Evolutionary conservation across 305 asterid species (phyloP), one percentile per base, ranked within the genome.

Genomic region (Fraxinus greggii): DNA sequence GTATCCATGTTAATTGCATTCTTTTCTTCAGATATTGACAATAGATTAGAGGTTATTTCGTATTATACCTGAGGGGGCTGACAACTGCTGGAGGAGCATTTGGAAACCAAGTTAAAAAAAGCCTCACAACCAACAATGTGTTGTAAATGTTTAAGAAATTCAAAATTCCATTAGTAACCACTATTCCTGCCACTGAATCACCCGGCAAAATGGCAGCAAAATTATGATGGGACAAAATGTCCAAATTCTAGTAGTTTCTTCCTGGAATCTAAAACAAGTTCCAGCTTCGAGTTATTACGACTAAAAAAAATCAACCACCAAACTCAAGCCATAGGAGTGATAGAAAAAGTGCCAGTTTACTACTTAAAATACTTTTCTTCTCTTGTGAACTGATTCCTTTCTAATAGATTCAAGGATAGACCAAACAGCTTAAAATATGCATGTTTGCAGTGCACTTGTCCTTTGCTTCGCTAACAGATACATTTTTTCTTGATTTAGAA

Each of bases 51-150:
- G n/a, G 54, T 42, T 42, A 40, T 40, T 12, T 40, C 51, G 51
- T 40, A 40, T 40, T 23, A 61, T 83, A 95, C 99, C 98, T 94
- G 85, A 95, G 94, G 59, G 99, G 99, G 79, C 92, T 89, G 82
- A 95, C 97, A 79, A 95, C 81, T 32, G 93, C 98, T 17, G 95
- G 90, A 84, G 99, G 99, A 63, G 97, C 97, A 80, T 87, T 94
- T 7, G 99, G 99, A 79, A 95, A 95, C 99, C 99, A 95, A 28
- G 99, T 94, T 75, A 95, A 88, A 81, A 95, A 97, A 70, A 95
- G 95, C 91, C 99, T 89, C 42, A 85, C 91, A 40, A 95, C 83
- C 79, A 94, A 85, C 86, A 95, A 59, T 9, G 99, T 88, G 81
- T 95, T 95, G 88, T 95, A 95, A 84, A 95, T 87, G 92, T 91